Evolutionary conservation across 2,329 filamentous ascomycete genomes (phyloP), one percentile per base, ranked within the genome.

Genomic region (Cryphonectria parasitica): DNA sequence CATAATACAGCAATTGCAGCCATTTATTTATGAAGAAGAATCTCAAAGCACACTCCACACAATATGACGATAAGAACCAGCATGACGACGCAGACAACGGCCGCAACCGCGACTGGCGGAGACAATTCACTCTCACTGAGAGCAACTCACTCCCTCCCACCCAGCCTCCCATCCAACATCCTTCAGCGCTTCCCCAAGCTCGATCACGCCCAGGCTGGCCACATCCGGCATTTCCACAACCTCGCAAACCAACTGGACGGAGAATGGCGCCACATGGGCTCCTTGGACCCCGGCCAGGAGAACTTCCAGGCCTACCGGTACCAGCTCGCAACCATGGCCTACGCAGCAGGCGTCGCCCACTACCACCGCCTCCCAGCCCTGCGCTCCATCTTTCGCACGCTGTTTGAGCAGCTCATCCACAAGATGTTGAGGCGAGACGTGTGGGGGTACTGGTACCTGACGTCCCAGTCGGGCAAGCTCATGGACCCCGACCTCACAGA

Each of bases 381-480:
- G 41, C 76, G 80, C 6, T 74, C 74, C 10, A 72, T 78, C 1
- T 81, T 80, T 75, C 80, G 81, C 69, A 69, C 72, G 0, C 74
- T 83, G 0, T 70, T 82, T 22, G 75, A 76, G 3, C 74, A 75
- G 25, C 70, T 81, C 6, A 83, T 83, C 63, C 74, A 77, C 34
- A 83, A 82, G 74, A 83, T 83, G 81, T 73, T 83, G n/a, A 75
- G 76, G 13, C 75, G 77, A 7, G 79, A 81, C 19, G 82, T 83
- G 1, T 84, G 82, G 81, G 77, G 77, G 1, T 83, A 83, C 71
- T 83, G 81, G 82, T 83, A 80, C 72, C 73, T 77, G n/a, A 80
- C 80, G 2, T 78, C 76, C 36, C 78, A 79, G 34, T 76, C 77
- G 1, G 81, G 81, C 0, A 77, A 74, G 3, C 36, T 65, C 2